Base-by-base conservation (phyloP, 1,284 basidiomycete genomes). In the Hemileia vastatrix region DNA sequence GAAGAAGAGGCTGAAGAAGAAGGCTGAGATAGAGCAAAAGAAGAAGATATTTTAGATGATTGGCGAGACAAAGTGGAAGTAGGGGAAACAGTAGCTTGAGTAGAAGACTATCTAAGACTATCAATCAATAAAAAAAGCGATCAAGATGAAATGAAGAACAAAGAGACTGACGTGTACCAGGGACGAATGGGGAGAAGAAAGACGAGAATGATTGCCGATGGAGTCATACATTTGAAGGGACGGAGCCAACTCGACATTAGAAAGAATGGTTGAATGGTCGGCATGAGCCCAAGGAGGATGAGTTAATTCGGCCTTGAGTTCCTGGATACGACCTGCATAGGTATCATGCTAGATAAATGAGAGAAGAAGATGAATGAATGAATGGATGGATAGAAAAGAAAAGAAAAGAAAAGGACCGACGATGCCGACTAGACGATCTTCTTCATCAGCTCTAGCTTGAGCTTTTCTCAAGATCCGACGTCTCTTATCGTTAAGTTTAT, bases 391-490 rank as follows among this genome's bases (percentile, higher is more conserved):
- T 27, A 18, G 15, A 8, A 40, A 27, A n/a, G 9, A 54, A 5
- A 54, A 8, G n/a, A 43, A 6, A 40, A 43, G 27, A 2, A 2
- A 18, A 15, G 21, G 11, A 52, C 58, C 48, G 31, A 61, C 58
- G 11, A 61, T 61, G 11, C 58, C 58, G 24, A 61, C 36, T 23
- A 61, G 24, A 19, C 58, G 36, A 21, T 54, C 52, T 40, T 52
- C 58, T 44, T 61, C 58, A 18, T 61, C 58, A 8, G 58, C 36
- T 24, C 52, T 44, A 33, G 58, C 58, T 40, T 61, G 47, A 45
- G 11, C 58, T 23, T 54, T 61, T 54, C 24, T 54, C 23, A 6
- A n/a, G n/a, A 61, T 27, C 44, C 49, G 54, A 32, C 27, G 33
- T 2, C 31, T n/a, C 48, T 61, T 61, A 9, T 61, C 58, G 18